phyloP scores from a whole-genome alignment of 257 asterid species.

The Cinchona pubescens region DNA sequence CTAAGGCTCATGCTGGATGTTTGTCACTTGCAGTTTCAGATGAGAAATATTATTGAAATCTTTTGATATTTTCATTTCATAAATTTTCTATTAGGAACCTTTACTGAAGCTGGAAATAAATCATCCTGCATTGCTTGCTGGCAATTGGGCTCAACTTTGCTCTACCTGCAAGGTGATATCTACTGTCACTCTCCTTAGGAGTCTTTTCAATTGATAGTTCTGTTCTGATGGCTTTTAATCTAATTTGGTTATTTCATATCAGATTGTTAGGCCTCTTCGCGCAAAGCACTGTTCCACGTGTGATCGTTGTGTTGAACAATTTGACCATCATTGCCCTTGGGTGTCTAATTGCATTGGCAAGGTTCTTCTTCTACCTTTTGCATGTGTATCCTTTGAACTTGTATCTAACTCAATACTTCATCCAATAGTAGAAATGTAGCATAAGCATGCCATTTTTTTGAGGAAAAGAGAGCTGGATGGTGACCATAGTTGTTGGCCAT shows the following conservation, averaged over 20 bases:
- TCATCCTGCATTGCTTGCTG: constrained; percentile 89
- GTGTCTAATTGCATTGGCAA: constrained; percentile 99
- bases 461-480: neutral
- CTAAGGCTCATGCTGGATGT: neutral
- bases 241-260: constrained; percentile 13
- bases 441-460: neutral
- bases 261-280: constrained; percentile 99
- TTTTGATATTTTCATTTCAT: neutral
- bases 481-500: neutral
- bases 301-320: constrained; percentile 98
- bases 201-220: constrained; percentile 2
- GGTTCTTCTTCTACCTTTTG: constrained; percentile 38
- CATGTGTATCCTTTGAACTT: neutral
- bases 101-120: constrained; percentile 71
- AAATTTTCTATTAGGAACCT: constrained; percentile 65
- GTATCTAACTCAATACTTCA: neutral
- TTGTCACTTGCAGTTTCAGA: neutral
- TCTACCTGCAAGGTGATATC: constrained; percentile 91
- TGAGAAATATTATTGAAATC: neutral
- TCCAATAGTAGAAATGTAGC: neutral
- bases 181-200: constrained; percentile 9
- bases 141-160: constrained; percentile 98
- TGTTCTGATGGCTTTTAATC: constrained; percentile 9
- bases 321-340: constrained; percentile 99
- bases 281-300: constrained; percentile 99